Evolutionary conservation across 345 rosid species (phyloP), one percentile per base, ranked within the genome.

Genomic region (Hypericum androsaemum): DNA sequence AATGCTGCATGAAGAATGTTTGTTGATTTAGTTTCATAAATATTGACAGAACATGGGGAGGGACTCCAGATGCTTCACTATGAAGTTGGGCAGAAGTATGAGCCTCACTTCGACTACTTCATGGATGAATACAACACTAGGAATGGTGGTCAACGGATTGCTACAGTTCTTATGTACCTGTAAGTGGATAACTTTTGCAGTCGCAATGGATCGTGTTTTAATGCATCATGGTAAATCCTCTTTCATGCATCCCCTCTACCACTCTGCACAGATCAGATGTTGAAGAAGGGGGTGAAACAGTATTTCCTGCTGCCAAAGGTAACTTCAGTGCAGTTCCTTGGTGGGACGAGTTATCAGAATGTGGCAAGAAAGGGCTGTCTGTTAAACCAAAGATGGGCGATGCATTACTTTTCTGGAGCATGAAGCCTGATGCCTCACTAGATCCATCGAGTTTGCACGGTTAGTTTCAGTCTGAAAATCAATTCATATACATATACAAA

Each of bases 81-180:
- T 54, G 97, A 92, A 70, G 86, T 71, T 46, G 98, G 98, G 55
- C 97, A 88, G 47, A 85, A 88, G 65, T 88, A 85, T 49, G 95
- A 85, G 69, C 97, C 95, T 70, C 98, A 92, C 60, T 85, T 53
- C 60, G 98, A 92, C 71, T 92, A 88, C 78, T 92, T 88, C 58
- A 67, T 54, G 66, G 98, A 92, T 59, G 88, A 85, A 53, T 83
- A 56, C 70, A 92, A 83, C 67, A 83, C 94, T 50, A 73, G 41
- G 76, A 92, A 92, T 51, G 98, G 98, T 6, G 98, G 98, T 12
- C 98, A 92, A 63, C 84, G 98, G 50, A 76, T 83, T 62, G 97
- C 97, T 67, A 92, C 98, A 7, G 64, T 92, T 61, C 95, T 92
- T 56, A 88, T 85, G 97, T 92, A 92, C 73, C 90, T 92, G 98